These are phyloP conservation scores for Colletotrichum phormii DNA, from an alignment of 2,329 filamentous ascomycete species.

Conservation along the genomic window DNA sequence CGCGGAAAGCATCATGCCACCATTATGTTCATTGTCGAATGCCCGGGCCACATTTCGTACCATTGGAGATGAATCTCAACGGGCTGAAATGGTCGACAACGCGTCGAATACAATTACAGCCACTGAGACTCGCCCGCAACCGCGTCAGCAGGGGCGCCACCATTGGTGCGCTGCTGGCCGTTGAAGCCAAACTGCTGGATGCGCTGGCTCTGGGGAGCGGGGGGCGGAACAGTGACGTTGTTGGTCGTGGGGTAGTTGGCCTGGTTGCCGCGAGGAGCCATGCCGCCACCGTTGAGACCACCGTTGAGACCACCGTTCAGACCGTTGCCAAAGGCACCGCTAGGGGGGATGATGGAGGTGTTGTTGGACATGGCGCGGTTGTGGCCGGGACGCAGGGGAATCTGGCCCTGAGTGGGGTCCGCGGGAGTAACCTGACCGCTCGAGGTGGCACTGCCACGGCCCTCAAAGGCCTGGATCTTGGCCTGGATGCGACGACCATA, in stretches of 20 bases:
- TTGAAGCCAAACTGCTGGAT: conserved; percentile 28
- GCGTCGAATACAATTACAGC: conserved; percentile 48
- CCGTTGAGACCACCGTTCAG: conserved; percentile 45
- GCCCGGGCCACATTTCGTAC: conserved; percentile 32
- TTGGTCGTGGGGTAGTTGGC: conserved; percentile 48
- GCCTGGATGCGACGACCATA: conserved; percentile 94
- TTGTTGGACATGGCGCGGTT: conserved; percentile 56
- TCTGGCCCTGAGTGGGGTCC: conserved; percentile 66
- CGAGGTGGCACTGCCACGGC: conserved; percentile 53
- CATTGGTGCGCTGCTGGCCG: conserved; percentile 22
- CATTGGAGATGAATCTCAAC: conserved; percentile 15
- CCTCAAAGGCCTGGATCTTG: conserved; percentile 79
- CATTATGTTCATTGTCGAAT: conserved; percentile 37
- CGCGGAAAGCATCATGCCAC: conserved; percentile 36
- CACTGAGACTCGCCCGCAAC: conserved; percentile 51
- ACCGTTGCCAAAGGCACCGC: conserved; percentile 42
- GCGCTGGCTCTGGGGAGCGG: conserved; percentile 36
- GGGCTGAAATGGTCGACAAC: conserved; percentile 9
- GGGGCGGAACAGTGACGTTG: conserved; percentile 46
- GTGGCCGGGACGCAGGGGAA: conserved; percentile 59
- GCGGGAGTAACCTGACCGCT: conserved; percentile 64
- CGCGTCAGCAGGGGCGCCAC: conserved; percentile 32
- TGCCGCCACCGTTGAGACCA: conserved; percentile 39
- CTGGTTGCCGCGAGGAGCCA: conserved; percentile 47
- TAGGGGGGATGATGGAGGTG: conserved; percentile 48